Evolutionary conservation across 805 yeast genomes (phyloP), one percentile per base, ranked within the genome.

Genomic region (Saccharomyces eubayanus): DNA sequence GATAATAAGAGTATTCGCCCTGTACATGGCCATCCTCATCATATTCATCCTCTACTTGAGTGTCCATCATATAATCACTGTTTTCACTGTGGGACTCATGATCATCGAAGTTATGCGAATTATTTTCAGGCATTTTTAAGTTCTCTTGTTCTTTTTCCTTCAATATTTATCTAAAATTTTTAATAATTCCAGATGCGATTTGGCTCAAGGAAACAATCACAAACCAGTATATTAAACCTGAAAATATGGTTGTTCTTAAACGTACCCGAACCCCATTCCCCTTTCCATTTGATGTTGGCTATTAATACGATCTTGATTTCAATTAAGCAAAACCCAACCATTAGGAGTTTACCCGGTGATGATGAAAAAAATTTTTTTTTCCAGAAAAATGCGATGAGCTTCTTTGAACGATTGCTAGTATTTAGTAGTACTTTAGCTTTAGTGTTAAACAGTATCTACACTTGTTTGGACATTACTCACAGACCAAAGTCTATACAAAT

Each of bases 1-100:
- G 43, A 36, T 36, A 36, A 8, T 36, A 36, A 36, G 43, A 36
- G 20, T 46, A 24, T 14, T 28, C 30, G n/a, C 30, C 48, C 14
- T 20, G 43, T 10, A 20, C 9, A 31, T 31, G 28, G 8, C 40
- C 9, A 30, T 48, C 43, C 21, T n/a, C 50, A 20, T 48, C 50
- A 29, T 27, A 30, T 21, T 48, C 50, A 30, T 48, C 31, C 12
- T 47, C 49, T 27, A 47, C 31, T 28, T 20, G 52, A 30, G 47
- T 50, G 28, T 57, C 55, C 55, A 52, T 55, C 49, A 50, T 49
- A 46, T 55, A 53, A 43, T 59, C 59, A 28, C 57, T 51, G 31
- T 52, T 53, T 27, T 54, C 55, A 46, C 57, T 50, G 31, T 30
- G 50, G 31, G 31, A 52, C 40, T 55, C 55, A 31, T 50, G 51